phyloP scores from a whole-genome alignment of 2,329 filamentous ascomycete species.

The Diaporthe vaccinii region DNA sequence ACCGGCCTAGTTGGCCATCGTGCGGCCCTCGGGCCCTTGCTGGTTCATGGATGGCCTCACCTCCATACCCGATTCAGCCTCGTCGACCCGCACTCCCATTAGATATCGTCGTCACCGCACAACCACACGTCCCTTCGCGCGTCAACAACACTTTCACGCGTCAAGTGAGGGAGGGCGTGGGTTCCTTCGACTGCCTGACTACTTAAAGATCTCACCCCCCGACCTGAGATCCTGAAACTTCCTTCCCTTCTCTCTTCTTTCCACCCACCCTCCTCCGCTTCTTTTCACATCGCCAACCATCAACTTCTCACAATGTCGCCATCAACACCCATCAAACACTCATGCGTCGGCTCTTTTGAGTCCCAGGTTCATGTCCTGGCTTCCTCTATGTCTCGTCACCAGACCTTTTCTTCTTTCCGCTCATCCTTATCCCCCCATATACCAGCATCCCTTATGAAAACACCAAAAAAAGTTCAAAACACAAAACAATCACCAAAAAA shows the following conservation, averaged over 20 bases:
- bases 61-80: background rate
- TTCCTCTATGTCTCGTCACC: background rate
- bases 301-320: constrained; percentile 8
- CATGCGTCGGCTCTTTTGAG: constrained; percentile 20
- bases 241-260: background rate
- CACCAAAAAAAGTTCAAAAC: constrained; percentile 33
- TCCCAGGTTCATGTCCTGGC: constrained; percentile 29
- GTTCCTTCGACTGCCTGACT: background rate
- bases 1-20: background rate
- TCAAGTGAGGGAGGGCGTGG: background rate
- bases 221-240: background rate
- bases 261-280: background rate
- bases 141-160: background rate
- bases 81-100: background rate
- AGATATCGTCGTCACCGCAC: background rate
- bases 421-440: background rate
- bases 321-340: background rate
- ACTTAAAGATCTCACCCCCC: background rate
- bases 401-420: background rate
- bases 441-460: constrained; percentile 35
- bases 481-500: constrained; percentile 26
- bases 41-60: background rate
- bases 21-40: background rate
- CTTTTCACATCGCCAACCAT: background rate
- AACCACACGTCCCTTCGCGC: background rate